A percentile compares a stretch with the other conserved stretches of the same genome.
Evolutionary conservation across 306 rosid genomes (phyloP).

Genomic region (Canavalia ensiformis): DNA sequence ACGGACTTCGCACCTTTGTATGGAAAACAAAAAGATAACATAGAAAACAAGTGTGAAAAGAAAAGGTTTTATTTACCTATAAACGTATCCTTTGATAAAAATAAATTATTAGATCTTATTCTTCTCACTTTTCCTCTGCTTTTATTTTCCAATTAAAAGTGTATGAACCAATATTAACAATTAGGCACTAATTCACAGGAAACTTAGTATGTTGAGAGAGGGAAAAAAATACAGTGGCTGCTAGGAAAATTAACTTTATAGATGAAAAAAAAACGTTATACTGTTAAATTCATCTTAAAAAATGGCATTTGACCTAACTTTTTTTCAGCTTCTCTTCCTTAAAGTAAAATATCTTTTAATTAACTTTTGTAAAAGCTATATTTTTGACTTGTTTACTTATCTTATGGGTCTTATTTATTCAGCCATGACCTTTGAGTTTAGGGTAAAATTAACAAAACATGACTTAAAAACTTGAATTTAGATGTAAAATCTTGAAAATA

Average conservation of each 20-base stretch:
- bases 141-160: conserved; percentile 22
- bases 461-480: neutral
- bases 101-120: conserved; percentile 20
- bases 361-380: conserved; percentile 1
- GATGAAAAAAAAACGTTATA: conserved; percentile 3
- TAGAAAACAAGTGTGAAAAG: neutral
- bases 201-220: neutral
- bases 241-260: neutral
- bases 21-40: neutral
- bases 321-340: neutral
- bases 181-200: conserved; percentile 1
- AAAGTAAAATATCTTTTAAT: neutral
- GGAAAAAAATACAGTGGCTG: neutral
- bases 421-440: neutral
- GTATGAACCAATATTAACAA: neutral
- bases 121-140: conserved; percentile 22
- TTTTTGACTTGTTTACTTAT: neutral
- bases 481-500: neutral
- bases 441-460: neutral
- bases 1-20: neutral
- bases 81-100: neutral
- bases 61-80: neutral
- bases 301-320: neutral
- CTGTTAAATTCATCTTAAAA: conserved; percentile 1
- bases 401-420: neutral